Percentiles rank a stretch among this genome's conserved stretches.
Evolutionary conservation across 1,284 basidiomycete species (phyloP).

Genomic region (Agaricales sp.): DNA sequence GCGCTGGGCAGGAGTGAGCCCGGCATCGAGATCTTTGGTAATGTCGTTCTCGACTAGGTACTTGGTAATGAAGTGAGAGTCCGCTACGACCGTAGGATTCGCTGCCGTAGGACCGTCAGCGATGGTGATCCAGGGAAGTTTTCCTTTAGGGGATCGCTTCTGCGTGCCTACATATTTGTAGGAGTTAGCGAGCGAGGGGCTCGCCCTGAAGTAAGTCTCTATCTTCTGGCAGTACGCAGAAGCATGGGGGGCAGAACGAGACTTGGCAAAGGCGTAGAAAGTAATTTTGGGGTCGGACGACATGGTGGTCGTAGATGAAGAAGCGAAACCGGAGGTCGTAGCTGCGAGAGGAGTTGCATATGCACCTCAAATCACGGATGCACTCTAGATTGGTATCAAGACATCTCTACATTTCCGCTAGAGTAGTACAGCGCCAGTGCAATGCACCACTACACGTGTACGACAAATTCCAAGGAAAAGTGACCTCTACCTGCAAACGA

Average conservation of each 20-base stretch:
- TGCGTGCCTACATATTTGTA: neutral
- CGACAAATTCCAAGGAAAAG: no score
- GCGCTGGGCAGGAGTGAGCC: neutral
- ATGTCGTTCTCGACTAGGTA: neutral
- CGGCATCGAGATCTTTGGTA: neutral
- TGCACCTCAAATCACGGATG: no score
- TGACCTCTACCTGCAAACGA: no score
- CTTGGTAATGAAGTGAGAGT: neutral
- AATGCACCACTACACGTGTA: no score
- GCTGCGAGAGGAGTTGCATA: no score
- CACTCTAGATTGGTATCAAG: no score
- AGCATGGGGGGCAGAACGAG: neutral
- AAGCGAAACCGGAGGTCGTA: no score
- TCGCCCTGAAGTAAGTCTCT: neutral
- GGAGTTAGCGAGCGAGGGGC: neutral
- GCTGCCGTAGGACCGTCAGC: neutral
- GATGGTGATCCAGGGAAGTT: neutral
- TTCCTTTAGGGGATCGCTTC: neutral
- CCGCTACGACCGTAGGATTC: neutral
- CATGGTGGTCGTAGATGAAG: no score
- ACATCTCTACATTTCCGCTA: no score
- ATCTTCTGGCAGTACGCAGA: conserved; percentile 1
- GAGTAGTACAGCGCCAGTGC: no score
- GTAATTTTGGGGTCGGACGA: neutral
- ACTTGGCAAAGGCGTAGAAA: neutral